Evolutionary conservation across 495 filamentous ascomycete genomes (phyloP), one percentile per base, ranked within the genome.

Genomic region (Hyaloscypha bicolor): DNA sequence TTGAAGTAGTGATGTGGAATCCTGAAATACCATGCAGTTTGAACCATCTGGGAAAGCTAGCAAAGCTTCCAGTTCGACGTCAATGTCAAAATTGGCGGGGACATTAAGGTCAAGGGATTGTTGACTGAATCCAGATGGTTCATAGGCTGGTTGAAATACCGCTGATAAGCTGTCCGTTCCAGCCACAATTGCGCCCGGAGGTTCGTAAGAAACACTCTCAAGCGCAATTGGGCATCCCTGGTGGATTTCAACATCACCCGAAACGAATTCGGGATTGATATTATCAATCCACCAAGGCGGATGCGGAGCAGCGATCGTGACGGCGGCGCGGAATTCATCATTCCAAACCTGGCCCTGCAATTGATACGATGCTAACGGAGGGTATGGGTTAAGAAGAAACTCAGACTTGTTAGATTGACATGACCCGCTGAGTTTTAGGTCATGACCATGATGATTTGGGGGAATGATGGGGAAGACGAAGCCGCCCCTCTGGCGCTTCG

Each of bases 391-490:
- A 59, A 59, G 55, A 33, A 59, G 31, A 59, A 59, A 59, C 55
- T 59, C 55, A 59, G 55, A 59, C 55, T 59, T 59, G 55, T 59
- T 59, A 59, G 55, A 59, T 59, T 59, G 21, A 5, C 55, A 59
- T 59, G 55, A 59, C 55, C 55, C 29, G 55, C 55, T 59, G 21
- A 59, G 55, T 59, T 59, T 30, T 59, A 59, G 55, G 55, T 59
- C 55, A 59, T 31, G 55, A 59, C 29, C 9, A 59, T 59, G 55
- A 16, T 59, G 31, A 16, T 59, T 59, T 59, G 55, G 55, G 55
- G 55, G 55, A 33, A 59, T 59, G 29, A 33, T 59, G 55, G 55
- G 55, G 55, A 59, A 4, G 55, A 59, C 31, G 55, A 59, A 59
- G 55, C n/a, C 55, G 6, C 8, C 55, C 55, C 22, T 33, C 6